Evolutionary conservation across 2,329 filamentous ascomycete species (phyloP), one percentile per base, ranked within the genome.

Genomic region (Cytospora piceae): DNA sequence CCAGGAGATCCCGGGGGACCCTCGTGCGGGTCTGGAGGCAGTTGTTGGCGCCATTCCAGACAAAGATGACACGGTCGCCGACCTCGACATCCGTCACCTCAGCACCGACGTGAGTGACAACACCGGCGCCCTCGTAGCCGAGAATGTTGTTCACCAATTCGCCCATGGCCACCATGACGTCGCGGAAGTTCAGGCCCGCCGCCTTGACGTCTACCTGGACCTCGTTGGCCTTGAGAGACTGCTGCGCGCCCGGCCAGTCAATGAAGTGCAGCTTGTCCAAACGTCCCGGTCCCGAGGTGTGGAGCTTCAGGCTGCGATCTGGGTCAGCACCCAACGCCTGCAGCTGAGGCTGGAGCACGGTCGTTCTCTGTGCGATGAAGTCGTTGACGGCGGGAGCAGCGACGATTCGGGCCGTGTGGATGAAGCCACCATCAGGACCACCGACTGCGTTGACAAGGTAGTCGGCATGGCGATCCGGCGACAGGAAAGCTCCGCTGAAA

Each of bases 111-210:
- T 52, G 51, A 31, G 42, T 56, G 58, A 65, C 22, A 39, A 61
- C 24, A 46, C 63, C 63, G 27, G 58, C 39, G n/a, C 58, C 58
- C 31, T 65, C 63, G 9, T 55, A 53, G 24, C 63, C 63, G 15
- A 65, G 58, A 31, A 24, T 70, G 14, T 68, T 64, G 29, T 66
- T 63, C 31, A 53, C 58, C 11, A 73, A 66, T 51, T 73, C 70
- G 17, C 72, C 73, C 68, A 73, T 72, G 7, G 77, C 75, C 3
- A 75, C 72, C 61, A 80, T 72, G 12, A 79, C 74, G 68, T 81
- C 79, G 4, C 71, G 69, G 63, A 78, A 79, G 67, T 78, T 79
- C 24, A 80, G 58, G 29, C 77, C 78, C n/a, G 71, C 71, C 0
- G 77, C 76, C 58, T 71, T 57, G 34, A 61, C 58, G 58, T 61